A percentile compares a stretch with the other conserved stretches of the same genome.
Evolutionary conservation across 495 filamentous ascomycete genomes (phyloP).

Genomic region (Trichoderma asperelloides): DNA sequence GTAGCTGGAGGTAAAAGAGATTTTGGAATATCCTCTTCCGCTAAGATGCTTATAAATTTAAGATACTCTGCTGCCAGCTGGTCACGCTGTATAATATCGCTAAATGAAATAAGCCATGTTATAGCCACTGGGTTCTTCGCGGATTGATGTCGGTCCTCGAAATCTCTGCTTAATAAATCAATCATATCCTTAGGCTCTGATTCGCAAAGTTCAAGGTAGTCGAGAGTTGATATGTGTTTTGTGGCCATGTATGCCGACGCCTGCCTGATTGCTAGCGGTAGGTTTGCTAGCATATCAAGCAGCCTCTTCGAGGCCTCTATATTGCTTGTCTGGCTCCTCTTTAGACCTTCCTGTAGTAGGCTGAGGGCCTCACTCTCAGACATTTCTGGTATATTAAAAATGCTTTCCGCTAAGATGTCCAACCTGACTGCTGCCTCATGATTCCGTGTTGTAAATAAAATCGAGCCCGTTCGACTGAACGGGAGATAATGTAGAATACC

Average conservation of each 20-base stretch:
- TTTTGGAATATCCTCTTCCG: conserved; percentile 30
- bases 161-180: not conserved
- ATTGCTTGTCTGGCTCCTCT: conserved; percentile 13
- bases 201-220: not conserved
- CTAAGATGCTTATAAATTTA: conserved; percentile 30
- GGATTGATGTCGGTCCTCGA: not conserved
- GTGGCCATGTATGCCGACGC: conserved; percentile 39
- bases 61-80: conserved; percentile 31
- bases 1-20: conserved; percentile 17
- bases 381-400: conserved; percentile 24
- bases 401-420: conserved; percentile 2
- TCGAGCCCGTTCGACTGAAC: conserved; percentile 24
- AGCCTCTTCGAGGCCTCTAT: conserved; percentile 15
- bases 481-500: conserved; percentile 25
- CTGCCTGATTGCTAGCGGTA: conserved; percentile 41
- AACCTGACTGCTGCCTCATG: conserved; percentile 17
- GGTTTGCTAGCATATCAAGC: conserved; percentile 26
- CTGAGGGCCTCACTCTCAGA: conserved; percentile 16
- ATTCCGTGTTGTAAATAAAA: conserved; percentile 34
- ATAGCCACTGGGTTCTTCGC: not conserved
- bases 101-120: not conserved
- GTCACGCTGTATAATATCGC: conserved; percentile 12
- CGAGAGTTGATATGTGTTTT: conserved; percentile 15
- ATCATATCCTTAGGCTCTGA: not conserved
- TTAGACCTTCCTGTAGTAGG: conserved; percentile 14